phyloP scores from a whole-genome alignment of 805 yeast genomes.

The Starmerella roubikii region DNA sequence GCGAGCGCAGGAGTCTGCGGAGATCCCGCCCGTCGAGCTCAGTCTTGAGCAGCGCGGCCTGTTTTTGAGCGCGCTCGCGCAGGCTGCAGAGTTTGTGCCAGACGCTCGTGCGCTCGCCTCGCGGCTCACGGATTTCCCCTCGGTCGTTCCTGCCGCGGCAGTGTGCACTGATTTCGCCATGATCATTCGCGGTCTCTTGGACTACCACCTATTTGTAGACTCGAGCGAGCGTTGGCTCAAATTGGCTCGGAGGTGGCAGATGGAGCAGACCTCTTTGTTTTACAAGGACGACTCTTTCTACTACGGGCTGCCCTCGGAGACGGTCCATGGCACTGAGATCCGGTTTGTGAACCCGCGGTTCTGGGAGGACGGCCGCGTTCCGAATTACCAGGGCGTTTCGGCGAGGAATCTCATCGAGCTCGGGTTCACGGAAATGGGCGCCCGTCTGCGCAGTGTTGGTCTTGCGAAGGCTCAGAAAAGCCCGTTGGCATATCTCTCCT shows the following conservation, averaged over 20 bases:
- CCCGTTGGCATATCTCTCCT: conserved; percentile 6
- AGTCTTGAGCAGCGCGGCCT: conserved; percentile 2
- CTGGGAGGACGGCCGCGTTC: conserved; percentile 29
- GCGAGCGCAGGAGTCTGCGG: background rate
- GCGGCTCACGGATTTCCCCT: background rate
- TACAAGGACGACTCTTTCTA: conserved; percentile 25
- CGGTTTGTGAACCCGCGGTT: conserved; percentile 27
- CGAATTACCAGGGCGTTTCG: conserved; percentile 28
- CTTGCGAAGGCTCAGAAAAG: background rate
- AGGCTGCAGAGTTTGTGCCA: conserved; percentile 3
- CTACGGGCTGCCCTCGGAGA: conserved; percentile 10
- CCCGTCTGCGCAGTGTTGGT: background rate
- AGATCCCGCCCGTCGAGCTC: background rate
- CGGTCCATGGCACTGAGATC: conserved; percentile 13
- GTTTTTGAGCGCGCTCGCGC: conserved; percentile 28
- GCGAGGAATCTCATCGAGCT: conserved; percentile 24
- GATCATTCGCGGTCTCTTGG: conserved; percentile 26
- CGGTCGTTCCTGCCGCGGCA: background rate
- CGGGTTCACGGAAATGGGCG: background rate
- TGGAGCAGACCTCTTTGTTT: conserved; percentile 23
- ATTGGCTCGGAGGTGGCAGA: conserved; percentile 26
- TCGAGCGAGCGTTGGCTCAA: conserved; percentile 20
- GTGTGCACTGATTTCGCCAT: conserved; percentile 29
- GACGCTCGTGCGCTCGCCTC: conserved; percentile 2
- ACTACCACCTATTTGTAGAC: conserved; percentile 25